These are phyloP conservation scores for Puccinia hordei DNA, from an alignment of 1,284 basidiomycete species.

Conservation along the genomic window DNA sequence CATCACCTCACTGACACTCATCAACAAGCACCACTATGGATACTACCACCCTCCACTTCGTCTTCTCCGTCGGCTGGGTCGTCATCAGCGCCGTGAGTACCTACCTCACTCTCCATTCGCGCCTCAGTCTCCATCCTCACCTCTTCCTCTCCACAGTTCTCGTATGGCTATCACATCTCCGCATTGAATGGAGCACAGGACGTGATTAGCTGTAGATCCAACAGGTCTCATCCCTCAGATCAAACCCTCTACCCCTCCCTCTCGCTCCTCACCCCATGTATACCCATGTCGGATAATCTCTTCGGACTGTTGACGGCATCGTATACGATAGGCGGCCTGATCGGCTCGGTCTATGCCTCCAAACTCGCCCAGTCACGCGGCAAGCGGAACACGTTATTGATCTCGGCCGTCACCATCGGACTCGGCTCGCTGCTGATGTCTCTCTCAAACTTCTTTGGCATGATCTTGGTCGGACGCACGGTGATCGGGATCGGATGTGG, in stretches of 20 bases:
- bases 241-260: background rate
- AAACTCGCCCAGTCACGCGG: constrained; percentile 71
- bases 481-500: constrained; percentile 78
- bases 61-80: constrained; percentile 36
- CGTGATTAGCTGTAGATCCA: constrained; percentile 68
- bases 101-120: background rate
- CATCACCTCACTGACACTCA: background rate
- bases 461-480: constrained; percentile 59
- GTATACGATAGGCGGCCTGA: constrained; percentile 83
- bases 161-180: constrained; percentile 70
- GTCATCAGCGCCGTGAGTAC: constrained; percentile 44
- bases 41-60: constrained; percentile 22
- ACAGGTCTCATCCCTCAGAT: background rate
- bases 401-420: constrained; percentile 42
- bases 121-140: background rate
- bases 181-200: constrained; percentile 82
- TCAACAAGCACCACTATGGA: no score
- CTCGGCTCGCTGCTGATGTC: constrained; percentile 38
- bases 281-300: constrained; percentile 72
- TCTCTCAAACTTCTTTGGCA: background rate
- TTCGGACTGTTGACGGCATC: constrained; percentile 80
- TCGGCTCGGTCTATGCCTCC: constrained; percentile 74
- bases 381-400: constrained; percentile 61
- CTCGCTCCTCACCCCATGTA: constrained; percentile 63
- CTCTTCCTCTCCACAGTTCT: constrained; percentile 34